Conservation (phyloP, 441 rosid genomes). For the Biscutella laevigata region DNA sequence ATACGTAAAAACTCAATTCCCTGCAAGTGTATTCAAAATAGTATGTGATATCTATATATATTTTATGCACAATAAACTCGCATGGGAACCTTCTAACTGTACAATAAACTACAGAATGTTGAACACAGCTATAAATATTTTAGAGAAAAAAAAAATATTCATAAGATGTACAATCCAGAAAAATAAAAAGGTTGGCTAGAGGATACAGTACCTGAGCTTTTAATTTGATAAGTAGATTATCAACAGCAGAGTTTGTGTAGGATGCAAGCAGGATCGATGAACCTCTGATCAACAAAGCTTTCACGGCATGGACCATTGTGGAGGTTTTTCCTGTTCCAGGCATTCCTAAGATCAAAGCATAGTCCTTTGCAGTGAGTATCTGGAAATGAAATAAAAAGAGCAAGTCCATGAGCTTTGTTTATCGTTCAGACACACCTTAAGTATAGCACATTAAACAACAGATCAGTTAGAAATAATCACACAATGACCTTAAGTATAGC, state of each 20-base stretch:
- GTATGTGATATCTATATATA: not conserved
- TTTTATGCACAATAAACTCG: not conserved
- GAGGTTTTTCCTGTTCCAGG: constrained; percentile 99
- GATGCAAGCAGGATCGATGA: constrained; percentile 92
- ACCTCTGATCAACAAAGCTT: constrained; percentile 90
- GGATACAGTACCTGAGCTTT: constrained; percentile 72
- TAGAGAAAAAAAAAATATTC: not conserved
- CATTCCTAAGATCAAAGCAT: constrained; percentile 93
- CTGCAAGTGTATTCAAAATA: constrained; percentile 33
- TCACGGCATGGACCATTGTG: constrained; percentile 91
- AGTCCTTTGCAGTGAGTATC: constrained; percentile 92
- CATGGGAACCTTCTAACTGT: not conserved
- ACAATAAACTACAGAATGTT: not conserved
- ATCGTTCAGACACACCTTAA: not conserved
- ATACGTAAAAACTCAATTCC: constrained; percentile 78
- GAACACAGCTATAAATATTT: not conserved
- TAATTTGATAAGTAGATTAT: constrained; percentile 89
- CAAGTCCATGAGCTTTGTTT: constrained; percentile 9
- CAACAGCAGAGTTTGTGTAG: constrained; percentile 97
- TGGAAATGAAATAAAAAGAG: constrained; percentile 33
- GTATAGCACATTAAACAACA: constrained; percentile 1
- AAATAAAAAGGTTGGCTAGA: not conserved
- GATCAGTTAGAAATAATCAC: constrained; percentile 9
- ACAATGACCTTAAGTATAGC: constrained; percentile 79
- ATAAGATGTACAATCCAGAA: not conserved